phyloP scores from a whole-genome alignment of 164 flowering plant genomes.

The Euptelea pleiosperma region DNA sequence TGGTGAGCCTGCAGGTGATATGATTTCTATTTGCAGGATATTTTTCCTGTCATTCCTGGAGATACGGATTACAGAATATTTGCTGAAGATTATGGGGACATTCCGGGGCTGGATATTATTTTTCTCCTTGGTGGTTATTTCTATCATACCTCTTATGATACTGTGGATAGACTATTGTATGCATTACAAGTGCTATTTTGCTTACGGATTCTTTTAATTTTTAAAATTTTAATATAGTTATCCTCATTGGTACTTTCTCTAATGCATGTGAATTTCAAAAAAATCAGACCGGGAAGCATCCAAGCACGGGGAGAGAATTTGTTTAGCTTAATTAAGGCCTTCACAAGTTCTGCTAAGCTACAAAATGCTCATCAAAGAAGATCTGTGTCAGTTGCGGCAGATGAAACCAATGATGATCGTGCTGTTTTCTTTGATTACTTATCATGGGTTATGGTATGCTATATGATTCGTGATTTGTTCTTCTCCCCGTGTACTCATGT shows the following conservation, averaged over 20 bases:
- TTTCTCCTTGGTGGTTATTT: slow-evolving; percentile 91
- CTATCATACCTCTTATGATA: slow-evolving; percentile 92
- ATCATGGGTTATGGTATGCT: slow-evolving; percentile 68
- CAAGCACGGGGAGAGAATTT: slow-evolving; percentile 99
- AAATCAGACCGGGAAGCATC: slow-evolving; percentile 87
- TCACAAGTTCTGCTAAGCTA: slow-evolving; percentile 62
- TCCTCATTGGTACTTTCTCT: slow-evolving; percentile 1
- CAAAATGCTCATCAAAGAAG: slow-evolving; percentile 44
- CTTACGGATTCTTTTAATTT: slow-evolving; percentile 28
- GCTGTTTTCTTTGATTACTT: slow-evolving; percentile 90
- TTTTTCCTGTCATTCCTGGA: slow-evolving; percentile 88
- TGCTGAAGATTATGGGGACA: slow-evolving; percentile 77
- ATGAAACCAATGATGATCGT: slow-evolving; percentile 37
- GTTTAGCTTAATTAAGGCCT: slow-evolving; percentile 65
- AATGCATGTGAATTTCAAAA: slow-evolving; percentile 13
- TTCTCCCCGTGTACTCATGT: slow-evolving; percentile 1
- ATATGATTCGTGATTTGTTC: neutral
- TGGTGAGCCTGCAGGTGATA: slow-evolving; percentile 9
- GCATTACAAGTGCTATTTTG: slow-evolving; percentile 63
- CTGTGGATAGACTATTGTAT: slow-evolving; percentile 94
- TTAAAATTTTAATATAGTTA: slow-evolving; percentile 2
- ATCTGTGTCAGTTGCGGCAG: slow-evolving; percentile 20
- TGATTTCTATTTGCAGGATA: slow-evolving; percentile 59
- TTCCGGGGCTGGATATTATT: slow-evolving; percentile 96
- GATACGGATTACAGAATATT: slow-evolving; percentile 97